phyloP scores from a whole-genome alignment of 163 green algal genomes.

The Chloroidium sp. region DNA sequence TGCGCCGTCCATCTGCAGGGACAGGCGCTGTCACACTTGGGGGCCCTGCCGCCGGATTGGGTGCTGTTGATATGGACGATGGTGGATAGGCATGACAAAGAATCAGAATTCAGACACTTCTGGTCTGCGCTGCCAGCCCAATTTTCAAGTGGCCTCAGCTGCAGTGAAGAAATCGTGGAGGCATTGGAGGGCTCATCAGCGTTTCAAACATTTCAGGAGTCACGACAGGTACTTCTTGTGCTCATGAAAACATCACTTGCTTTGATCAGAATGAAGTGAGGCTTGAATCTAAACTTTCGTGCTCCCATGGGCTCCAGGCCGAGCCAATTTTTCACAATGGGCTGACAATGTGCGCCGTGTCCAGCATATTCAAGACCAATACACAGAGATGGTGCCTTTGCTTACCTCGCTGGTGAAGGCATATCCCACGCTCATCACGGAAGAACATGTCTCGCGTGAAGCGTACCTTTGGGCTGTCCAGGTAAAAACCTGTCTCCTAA shows the following conservation, averaged over 20 bases:
- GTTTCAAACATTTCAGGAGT: too few relatives aligned
- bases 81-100: constrained; percentile 33
- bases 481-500: too few relatives aligned
- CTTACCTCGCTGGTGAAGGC: constrained; percentile 24
- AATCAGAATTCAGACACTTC: constrained; percentile 23
- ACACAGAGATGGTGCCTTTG: constrained; percentile 20
- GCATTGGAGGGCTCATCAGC: too few relatives aligned
- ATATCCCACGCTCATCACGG: constrained; percentile 32
- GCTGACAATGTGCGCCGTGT: neutral
- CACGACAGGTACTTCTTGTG: too few relatives aligned
- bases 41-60: constrained; percentile 25
- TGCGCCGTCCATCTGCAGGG: constrained; percentile 3
- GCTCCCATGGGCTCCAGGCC: too few relatives aligned
- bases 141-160: neutral
- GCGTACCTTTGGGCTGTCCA: constrained; percentile 21
- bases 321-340: neutral
- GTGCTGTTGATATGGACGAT: constrained; percentile 40
- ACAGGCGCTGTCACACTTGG: constrained; percentile 14
- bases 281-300: neutral
- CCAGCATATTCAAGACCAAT: constrained; percentile 40
- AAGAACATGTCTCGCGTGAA: constrained; percentile 24
- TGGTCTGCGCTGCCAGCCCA: constrained; percentile 25
- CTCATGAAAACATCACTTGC: neutral
- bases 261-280: constrained; percentile 5
- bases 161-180: neutral